Conservation (phyloP, 257 asterid species). For the Forsythia suspensa region DNA sequence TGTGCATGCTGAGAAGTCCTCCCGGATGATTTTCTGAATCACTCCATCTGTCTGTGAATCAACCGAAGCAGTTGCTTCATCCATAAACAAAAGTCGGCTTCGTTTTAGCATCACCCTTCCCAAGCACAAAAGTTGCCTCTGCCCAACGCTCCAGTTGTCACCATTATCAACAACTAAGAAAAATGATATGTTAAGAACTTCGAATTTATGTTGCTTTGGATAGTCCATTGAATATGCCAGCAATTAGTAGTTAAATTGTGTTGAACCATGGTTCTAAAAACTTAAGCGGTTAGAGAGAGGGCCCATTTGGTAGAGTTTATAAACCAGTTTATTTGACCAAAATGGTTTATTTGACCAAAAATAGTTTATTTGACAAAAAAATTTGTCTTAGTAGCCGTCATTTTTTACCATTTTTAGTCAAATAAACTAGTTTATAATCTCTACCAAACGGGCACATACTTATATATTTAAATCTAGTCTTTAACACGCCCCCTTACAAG, state of each 20-base stretch:
- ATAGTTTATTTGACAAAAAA: too few species aligned
- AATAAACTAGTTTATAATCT: too few species aligned
- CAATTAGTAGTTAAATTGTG: neutral
- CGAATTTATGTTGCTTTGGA: neutral
- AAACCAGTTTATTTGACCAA: too few species aligned
- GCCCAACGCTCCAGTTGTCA: conserved; percentile 99
- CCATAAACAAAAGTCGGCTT: conserved; percentile 85
- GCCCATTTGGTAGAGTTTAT: too few species aligned
- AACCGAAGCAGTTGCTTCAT: conserved; percentile 97
- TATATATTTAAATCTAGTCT: too few species aligned
- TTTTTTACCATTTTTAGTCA: too few species aligned
- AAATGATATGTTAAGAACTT: neutral
- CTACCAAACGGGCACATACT: too few species aligned
- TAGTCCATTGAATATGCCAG: neutral
- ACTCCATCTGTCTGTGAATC: conserved; percentile 92
- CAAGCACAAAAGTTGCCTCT: conserved; percentile 91
- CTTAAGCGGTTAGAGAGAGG: neutral
- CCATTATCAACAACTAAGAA: conserved; percentile 74
- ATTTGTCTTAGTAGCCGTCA: too few species aligned
- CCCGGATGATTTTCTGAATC: conserved; percentile 88
- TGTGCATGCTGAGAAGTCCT: conserved; percentile 82
- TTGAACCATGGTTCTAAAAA: neutral
- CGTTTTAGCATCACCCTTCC: conserved; percentile 93
- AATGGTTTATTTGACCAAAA: too few species aligned
- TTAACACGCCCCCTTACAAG: too few species aligned